phyloP scores from a whole-genome alignment of 140 eudicot genomes.

The Bidens hawaiensis region DNA sequence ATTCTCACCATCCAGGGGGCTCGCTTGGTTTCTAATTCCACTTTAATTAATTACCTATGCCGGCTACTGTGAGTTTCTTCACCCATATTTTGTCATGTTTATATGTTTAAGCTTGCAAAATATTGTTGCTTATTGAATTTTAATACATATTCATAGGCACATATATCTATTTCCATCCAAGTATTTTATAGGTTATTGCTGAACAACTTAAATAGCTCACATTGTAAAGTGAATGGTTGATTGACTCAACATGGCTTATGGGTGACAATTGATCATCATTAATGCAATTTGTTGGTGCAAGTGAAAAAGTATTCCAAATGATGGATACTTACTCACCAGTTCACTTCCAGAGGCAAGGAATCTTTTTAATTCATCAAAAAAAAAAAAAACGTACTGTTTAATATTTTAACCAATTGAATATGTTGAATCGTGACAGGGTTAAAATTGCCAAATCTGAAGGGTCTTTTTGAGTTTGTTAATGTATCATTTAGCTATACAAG shows the following conservation, averaged over 20 bases:
- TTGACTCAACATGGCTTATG: slow-evolving; percentile 94
- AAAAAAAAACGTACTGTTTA: not conserved
- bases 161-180: not conserved
- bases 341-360: slow-evolving; percentile 58
- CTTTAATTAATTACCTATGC: no score
- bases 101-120: no score
- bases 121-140: no score
- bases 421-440: slow-evolving; percentile 50
- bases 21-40: no score
- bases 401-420: not conserved
- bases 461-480: slow-evolving; percentile 67
- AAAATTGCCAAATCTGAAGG: slow-evolving; percentile 53
- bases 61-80: no score
- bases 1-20: no score
- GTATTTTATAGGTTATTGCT: slow-evolving; percentile 69
- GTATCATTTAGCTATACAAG: slow-evolving; percentile 80
- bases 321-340: slow-evolving; percentile 87
- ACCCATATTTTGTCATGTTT: no score
- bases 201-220: slow-evolving; percentile 94
- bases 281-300: slow-evolving; percentile 99
- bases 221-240: slow-evolving; percentile 96
- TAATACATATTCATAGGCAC: not conserved
- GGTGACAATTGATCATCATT: slow-evolving; percentile 84
- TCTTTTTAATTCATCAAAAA: not conserved
- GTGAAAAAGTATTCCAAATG: slow-evolving; percentile 93